Evolutionary conservation across 2,329 filamentous ascomycete genomes (phyloP).

Genomic region (Cordyceps cicadae): DNA sequence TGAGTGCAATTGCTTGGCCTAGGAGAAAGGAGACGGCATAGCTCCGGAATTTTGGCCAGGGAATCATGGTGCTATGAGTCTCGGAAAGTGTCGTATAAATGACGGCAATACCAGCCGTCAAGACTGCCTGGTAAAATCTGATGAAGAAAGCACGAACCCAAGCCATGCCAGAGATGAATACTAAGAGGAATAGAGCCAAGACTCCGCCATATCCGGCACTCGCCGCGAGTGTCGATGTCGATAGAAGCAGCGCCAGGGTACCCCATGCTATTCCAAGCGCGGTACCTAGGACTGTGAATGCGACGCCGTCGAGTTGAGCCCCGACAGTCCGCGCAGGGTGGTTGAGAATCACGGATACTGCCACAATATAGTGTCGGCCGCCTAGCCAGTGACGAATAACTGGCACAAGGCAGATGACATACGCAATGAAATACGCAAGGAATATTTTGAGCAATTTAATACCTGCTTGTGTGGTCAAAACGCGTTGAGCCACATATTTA

Average conservation of each 20-base stretch:
- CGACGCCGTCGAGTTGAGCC: conserved; percentile 47
- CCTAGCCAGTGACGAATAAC: conserved; percentile 42
- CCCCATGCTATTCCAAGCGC: conserved; percentile 48
- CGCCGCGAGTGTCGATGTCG: conserved; percentile 39
- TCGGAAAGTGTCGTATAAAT: conserved; percentile 46
- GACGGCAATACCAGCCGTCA: conserved; percentile 48
- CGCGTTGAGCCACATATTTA: conserved; percentile 28
- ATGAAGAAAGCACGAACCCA: conserved; percentile 48
- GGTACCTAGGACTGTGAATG: conserved; percentile 46
- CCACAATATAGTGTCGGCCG: conserved; percentile 46
- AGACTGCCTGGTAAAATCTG: conserved; percentile 45
- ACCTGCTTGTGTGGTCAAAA: conserved; percentile 42
- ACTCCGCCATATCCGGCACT: conserved; percentile 44
- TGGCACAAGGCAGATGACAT: conserved; percentile 46
- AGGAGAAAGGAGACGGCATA: conserved; percentile 49
- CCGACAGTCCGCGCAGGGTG: conserved; percentile 49
- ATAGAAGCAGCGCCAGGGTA: conserved; percentile 43
- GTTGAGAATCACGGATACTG: conserved; percentile 48
- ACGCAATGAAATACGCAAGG: conserved; percentile 48
- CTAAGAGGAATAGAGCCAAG: conserved; percentile 44
- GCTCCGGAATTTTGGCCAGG: conserved; percentile 42
- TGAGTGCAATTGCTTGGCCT: conserved; percentile 44
- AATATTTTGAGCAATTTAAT: conserved; percentile 46
- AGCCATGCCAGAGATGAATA: conserved; percentile 44
- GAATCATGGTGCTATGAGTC: conserved; percentile 31